phyloP scores from a whole-genome alignment of 1,139 yeast species.

The Pneumocystis carinii region DNA sequence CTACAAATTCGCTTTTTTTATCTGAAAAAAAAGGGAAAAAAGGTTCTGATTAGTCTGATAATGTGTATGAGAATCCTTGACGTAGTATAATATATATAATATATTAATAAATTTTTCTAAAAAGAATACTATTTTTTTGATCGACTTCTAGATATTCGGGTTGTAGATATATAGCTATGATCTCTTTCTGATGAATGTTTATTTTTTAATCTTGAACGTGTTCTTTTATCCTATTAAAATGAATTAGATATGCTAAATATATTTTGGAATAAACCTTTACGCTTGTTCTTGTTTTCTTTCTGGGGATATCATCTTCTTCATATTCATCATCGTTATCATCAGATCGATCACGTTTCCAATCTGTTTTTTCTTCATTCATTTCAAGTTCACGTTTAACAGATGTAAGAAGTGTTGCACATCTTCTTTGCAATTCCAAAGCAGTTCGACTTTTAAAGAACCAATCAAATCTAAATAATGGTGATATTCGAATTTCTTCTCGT shows the following conservation, averaged over 20 bases:
- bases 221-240: neutral
- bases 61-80: neutral
- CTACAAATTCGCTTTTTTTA: neutral
- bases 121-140: neutral
- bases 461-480: constrained; percentile 71
- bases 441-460: constrained; percentile 82
- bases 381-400: constrained; percentile 72
- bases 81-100: neutral
- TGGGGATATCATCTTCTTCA: constrained; percentile 12
- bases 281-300: neutral
- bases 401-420: constrained; percentile 63
- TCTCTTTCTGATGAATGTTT: neutral
- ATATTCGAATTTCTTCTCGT: constrained; percentile 55
- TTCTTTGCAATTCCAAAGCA: constrained; percentile 66
- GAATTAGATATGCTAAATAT: neutral
- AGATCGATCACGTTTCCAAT: constrained; percentile 21
- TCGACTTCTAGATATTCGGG: neutral
- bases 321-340: constrained; percentile 12
- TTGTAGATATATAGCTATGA: neutral
- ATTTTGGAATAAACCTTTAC: neutral
- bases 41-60: too few species aligned
- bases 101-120: neutral
- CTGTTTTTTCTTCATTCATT: constrained; percentile 31
- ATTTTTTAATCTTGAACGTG: neutral
- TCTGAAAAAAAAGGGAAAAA: neutral